A percentile compares a stretch with the other conserved stretches of the same genome.
Evolutionary conservation across 1,139 yeast genomes (phyloP).

Genomic region (Kurtzmaniella quercitrusa): DNA sequence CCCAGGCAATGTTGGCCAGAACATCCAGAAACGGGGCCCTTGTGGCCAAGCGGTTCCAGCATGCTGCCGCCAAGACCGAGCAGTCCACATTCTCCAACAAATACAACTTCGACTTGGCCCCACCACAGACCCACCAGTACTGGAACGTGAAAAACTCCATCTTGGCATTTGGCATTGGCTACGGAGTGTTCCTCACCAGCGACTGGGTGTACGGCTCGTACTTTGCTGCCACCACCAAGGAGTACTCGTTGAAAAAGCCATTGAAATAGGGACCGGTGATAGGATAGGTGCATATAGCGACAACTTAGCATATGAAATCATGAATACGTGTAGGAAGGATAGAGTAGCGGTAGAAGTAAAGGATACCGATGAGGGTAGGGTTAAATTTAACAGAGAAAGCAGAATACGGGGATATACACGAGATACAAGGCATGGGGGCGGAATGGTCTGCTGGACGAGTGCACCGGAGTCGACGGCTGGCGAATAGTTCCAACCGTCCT

Average conservation of each 20-base stretch:
- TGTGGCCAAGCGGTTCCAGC: constrained; percentile 30
- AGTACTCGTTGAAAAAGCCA: constrained; percentile 6
- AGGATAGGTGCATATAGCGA: not conserved
- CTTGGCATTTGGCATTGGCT: constrained; percentile 8
- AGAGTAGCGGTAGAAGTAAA: no score
- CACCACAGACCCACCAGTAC: constrained; percentile 47
- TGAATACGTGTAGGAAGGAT: not conserved
- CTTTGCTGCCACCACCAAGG: constrained; percentile 6
- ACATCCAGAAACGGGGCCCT: constrained; percentile 16
- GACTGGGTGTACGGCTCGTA: constrained; percentile 6
- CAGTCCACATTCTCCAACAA: constrained; percentile 38
- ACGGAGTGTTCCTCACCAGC: constrained; percentile 5
- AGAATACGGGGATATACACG: no score
- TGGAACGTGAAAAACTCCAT: constrained; percentile 27
- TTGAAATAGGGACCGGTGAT: not conserved
- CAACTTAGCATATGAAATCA: not conserved
- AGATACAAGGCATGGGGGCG: no score
- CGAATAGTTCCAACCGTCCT: no score
- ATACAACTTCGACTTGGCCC: constrained; percentile 39
- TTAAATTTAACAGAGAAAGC: no score
- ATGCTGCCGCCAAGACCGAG: constrained; percentile 19
- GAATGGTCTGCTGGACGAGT: no score
- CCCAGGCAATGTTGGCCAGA: constrained; percentile 23
- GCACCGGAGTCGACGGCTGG: no score
- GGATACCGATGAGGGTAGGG: no score